Base-by-base conservation (phyloP, 371 early-diverging fungal species). In the Rhizopus stolonifer region DNA sequence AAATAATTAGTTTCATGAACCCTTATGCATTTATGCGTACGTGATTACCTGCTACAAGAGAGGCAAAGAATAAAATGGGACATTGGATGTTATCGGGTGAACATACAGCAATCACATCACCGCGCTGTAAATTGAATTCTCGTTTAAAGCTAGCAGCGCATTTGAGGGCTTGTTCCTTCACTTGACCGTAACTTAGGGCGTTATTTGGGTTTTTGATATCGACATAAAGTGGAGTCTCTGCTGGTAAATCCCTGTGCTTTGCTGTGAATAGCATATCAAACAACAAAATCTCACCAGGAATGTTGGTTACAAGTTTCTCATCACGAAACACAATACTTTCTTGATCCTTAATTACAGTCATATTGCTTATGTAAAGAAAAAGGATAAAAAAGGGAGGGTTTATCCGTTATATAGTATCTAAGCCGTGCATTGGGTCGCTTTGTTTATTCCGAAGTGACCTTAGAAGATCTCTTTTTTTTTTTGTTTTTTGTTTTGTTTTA, bases 81-180 rank as follows among this genome's bases (percentile, higher is more conserved):
- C 54, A 64, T 25, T 62, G 53, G 11, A 62, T 38, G 6, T 53
- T 34, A 67, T 89, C 90, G 46, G 83, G 85, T 32, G 86, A 62
- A 32, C 79, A 81, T 22, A 86, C 59, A n/a, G 80, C 87, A 18
- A 88, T 67, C 1, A 84, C 83, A 56, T 88, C 84, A 32, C 85
- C 80, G 34, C 60, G 69, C 43, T 80, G 59, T 24, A 90, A 67
- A 4, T 40, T n/a, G 40, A 55, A 49, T 1, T 21, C 33, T 11
- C 6, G 39, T 11, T 51, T 44, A 5, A 61, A 17, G 9, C 55
- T 40, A 46, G 55, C 45, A 15, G 52, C 40, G 40, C 42, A 44
- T 32, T 46, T 45, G 2, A 50, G 24, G 3, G 51, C 40, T 26
- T 46, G 38, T 1, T 19, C 14, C 2, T 42, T 18, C 0, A 61